Evolutionary conservation across 1,284 basidiomycete species (phyloP).

Genomic region (Psilocybe mexicana): DNA sequence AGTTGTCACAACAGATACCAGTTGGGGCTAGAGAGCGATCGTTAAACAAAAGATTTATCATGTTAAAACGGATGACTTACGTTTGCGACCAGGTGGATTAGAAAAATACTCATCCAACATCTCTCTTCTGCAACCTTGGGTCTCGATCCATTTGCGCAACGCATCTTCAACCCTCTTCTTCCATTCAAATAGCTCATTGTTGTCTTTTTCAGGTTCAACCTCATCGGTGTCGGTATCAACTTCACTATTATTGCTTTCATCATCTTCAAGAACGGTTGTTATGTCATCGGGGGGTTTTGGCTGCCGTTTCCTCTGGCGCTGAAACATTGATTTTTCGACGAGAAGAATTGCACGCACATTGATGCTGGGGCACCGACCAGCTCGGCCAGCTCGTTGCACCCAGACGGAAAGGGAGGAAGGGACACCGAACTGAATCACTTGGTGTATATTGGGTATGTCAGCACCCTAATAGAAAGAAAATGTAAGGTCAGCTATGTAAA

Average conservation of each 20-base stretch:
- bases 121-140: constrained; percentile 19
- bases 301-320: constrained; percentile 19
- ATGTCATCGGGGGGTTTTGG: not conserved
- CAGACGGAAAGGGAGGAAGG: constrained; percentile 30
- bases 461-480: constrained; percentile 23
- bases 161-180: constrained; percentile 25
- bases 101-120: constrained; percentile 24
- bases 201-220: constrained; percentile 5
- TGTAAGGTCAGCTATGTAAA: not conserved
- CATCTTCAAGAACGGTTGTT: too few species aligned
- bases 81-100: constrained; percentile 14
- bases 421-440: constrained; percentile 32
- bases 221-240: not conserved
- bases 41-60: not conserved
- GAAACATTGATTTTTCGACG: constrained; percentile 31
- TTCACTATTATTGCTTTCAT: not conserved
- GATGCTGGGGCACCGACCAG: constrained; percentile 24
- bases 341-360: constrained; percentile 30
- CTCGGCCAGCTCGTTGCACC: constrained; percentile 33
- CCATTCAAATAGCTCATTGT: constrained; percentile 16
- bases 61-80: constrained; percentile 9
- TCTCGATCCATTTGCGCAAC: constrained; percentile 24
- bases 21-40: constrained; percentile 21
- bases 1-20: constrained; percentile 29
- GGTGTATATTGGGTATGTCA: constrained; percentile 34